phyloP scores from a whole-genome alignment of 768 basidiomycete genomes.

The Jaapia argillacea region DNA sequence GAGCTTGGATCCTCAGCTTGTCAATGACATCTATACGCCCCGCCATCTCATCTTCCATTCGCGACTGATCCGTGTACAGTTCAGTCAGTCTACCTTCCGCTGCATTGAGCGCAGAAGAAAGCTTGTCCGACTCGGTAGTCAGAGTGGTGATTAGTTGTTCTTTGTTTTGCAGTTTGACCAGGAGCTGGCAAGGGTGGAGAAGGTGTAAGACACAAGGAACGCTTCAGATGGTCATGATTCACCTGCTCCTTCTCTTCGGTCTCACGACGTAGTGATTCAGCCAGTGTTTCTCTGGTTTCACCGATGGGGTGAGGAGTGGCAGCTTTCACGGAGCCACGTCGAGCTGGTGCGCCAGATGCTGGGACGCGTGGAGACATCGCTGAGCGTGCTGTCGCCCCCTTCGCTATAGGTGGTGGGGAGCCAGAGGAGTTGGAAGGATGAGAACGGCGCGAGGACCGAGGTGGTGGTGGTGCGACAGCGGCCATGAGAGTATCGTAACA shows the following conservation, averaged over 20 bases:
- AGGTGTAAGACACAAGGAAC: conserved; percentile 2
- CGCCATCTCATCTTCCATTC: conserved; percentile 74
- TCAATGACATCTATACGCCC: conserved; percentile 77
- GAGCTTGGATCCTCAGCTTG: conserved; percentile 70
- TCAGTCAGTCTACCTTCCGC: conserved; percentile 72
- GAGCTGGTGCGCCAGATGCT: conserved; percentile 36
- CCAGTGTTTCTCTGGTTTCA: conserved; percentile 46
- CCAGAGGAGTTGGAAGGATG: conserved; percentile 27
- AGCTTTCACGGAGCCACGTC: conserved; percentile 42
- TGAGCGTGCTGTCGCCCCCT: conserved; percentile 55
- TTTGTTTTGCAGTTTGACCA: conserved; percentile 70
- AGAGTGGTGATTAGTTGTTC: conserved; percentile 57
- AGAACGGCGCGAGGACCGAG: conserved; percentile 36
- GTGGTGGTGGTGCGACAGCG: conserved; percentile 33
- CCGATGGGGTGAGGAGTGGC: conserved; percentile 25
- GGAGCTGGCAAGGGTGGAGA: conserved; percentile 37
- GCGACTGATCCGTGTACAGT: conserved; percentile 70
- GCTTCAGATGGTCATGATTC: conserved; percentile 11
- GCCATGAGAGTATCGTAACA: conserved; percentile 25
- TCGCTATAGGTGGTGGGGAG: conserved; percentile 25
- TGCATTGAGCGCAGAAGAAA: conserved; percentile 52
- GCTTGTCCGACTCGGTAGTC: conserved; percentile 50
- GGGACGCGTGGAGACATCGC: conserved; percentile 48
- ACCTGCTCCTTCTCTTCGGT: conserved; percentile 79
- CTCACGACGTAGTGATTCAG: conserved; percentile 61